These are phyloP conservation scores for Mycena chlorophos DNA, from an alignment of 768 basidiomycete genomes.

Conservation along the genomic window DNA sequence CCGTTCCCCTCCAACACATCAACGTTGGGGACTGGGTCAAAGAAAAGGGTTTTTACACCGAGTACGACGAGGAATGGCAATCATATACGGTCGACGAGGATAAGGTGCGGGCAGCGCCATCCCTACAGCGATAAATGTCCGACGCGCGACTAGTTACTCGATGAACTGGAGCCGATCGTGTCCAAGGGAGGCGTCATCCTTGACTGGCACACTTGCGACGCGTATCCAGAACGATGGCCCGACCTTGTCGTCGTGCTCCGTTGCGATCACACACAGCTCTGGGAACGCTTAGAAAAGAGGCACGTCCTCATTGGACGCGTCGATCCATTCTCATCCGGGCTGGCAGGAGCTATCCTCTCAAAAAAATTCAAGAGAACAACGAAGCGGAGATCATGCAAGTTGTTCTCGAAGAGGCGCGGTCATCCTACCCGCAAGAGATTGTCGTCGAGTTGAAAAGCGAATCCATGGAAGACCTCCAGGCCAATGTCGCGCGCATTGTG, in stretches of 20 bases:
- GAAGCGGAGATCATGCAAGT: slow-evolving; percentile 98
- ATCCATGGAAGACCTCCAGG: slow-evolving; percentile 74
- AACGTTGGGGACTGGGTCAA: slow-evolving; percentile 92
- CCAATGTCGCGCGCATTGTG: slow-evolving; percentile 85
- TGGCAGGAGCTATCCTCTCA: slow-evolving; percentile 76
- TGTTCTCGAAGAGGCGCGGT: slow-evolving; percentile 83
- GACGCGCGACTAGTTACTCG: slow-evolving; percentile 61
- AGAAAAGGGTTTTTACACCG: slow-evolving; percentile 74
- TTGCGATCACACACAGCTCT: slow-evolving; percentile 84
- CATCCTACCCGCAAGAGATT: slow-evolving; percentile 83
- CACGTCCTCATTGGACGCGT: slow-evolving; percentile 33
- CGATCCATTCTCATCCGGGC: slow-evolving; percentile 1
- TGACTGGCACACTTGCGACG: slow-evolving; percentile 93
- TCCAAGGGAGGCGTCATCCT: slow-evolving; percentile 77
- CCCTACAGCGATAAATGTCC: slow-evolving; percentile 5
- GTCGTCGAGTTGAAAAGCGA: slow-evolving; percentile 84
- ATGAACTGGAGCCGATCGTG: slow-evolving; percentile 78
- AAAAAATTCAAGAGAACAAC: slow-evolving; percentile 98
- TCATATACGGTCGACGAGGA: slow-evolving; percentile 94
- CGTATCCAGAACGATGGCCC: slow-evolving; percentile 95
- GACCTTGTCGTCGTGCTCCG: slow-evolving; percentile 92
- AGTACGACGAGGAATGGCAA: slow-evolving; percentile 94
- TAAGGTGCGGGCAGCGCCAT: slow-evolving; percentile 57
- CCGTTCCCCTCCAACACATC: slow-evolving; percentile 72
- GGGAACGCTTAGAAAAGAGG: slow-evolving; percentile 92